Conservation (phyloP, 2,329 filamentous ascomycete species). For the Neodidymelliopsis sp. region DNA sequence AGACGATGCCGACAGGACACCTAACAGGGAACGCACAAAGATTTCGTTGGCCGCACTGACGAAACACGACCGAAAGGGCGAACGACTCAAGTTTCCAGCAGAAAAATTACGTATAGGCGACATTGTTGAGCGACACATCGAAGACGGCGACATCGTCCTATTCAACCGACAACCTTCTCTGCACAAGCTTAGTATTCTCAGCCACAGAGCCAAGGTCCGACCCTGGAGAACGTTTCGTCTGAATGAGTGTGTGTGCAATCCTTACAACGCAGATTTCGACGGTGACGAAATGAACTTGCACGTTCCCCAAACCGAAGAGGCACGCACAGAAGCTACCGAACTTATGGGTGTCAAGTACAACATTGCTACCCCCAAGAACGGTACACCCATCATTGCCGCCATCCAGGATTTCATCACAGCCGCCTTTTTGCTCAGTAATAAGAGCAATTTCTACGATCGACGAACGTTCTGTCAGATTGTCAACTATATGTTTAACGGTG, state of each 20-base stretch:
- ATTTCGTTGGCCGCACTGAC: slow-evolving; percentile 69
- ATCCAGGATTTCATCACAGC: slow-evolving; percentile 99
- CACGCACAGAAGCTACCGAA: slow-evolving; percentile 90
- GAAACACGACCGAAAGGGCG: slow-evolving; percentile 50
- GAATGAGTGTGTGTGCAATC: slow-evolving; percentile 97
- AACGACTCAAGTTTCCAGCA: slow-evolving; percentile 74
- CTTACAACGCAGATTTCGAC: slow-evolving; percentile 99
- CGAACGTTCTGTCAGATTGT: slow-evolving; percentile 89
- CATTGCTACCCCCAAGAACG: slow-evolving; percentile 93
- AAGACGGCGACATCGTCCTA: slow-evolving; percentile 93
- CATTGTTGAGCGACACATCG: slow-evolving; percentile 90
- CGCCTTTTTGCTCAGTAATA: slow-evolving; percentile 87
- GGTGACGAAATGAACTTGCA: slow-evolving; percentile 99
- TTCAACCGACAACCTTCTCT: slow-evolving; percentile 98
- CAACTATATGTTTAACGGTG: slow-evolving; percentile 89
- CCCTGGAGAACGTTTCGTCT: slow-evolving; percentile 96
- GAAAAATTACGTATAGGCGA: slow-evolving; percentile 81
- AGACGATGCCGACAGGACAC: slow-evolving; percentile 55
- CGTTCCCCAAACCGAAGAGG: slow-evolving; percentile 97
- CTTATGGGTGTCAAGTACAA: slow-evolving; percentile 99
- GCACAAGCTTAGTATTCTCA: slow-evolving; percentile 98
- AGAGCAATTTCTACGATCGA: slow-evolving; percentile 91
- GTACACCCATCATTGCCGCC: slow-evolving; percentile 97
- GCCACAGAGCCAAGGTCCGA: slow-evolving; percentile 89
- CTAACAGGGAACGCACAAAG: slow-evolving; percentile 64